phyloP scores from a whole-genome alignment of 2,329 filamentous ascomycete species.

The Plectosphaerella sp. region DNA sequence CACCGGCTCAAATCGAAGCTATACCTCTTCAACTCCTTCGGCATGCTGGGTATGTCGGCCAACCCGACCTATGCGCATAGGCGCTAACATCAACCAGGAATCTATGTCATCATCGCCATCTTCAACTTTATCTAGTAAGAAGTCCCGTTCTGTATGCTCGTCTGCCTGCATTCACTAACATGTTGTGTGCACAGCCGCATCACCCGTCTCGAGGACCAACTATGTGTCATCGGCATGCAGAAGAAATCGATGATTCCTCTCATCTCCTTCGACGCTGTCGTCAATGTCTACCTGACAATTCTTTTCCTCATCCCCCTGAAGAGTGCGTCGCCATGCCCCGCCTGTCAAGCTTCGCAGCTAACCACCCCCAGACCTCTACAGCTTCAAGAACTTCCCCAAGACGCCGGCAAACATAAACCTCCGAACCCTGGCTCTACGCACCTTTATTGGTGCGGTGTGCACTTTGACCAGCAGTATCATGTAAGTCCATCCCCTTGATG shows the following conservation, averaged over 20 bases:
- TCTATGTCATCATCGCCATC: constrained; percentile 43
- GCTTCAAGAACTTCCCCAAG: constrained; percentile 42
- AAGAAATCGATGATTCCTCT: constrained; percentile 55
- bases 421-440: constrained; percentile 49
- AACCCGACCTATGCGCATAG: neutral
- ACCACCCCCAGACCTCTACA: constrained; percentile 41
- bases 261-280: constrained; percentile 54
- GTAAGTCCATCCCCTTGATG: constrained; percentile 27
- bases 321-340: constrained; percentile 30
- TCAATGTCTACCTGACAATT: constrained; percentile 59
- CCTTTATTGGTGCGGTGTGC: constrained; percentile 53
- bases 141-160: no score
- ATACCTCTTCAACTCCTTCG: constrained; percentile 58
- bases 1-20: constrained; percentile 50
- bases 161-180: neutral
- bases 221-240: constrained; percentile 60
- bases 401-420: constrained; percentile 37
- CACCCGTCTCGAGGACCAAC: constrained; percentile 46
- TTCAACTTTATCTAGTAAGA: constrained; percentile 59
- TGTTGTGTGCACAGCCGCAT: constrained; percentile 43
- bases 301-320: constrained; percentile 59
- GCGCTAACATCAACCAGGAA: neutral
- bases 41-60: constrained; percentile 35
- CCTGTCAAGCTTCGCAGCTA: neutral
- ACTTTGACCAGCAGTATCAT: constrained; percentile 55